Percentiles rank a stretch among this genome's conserved stretches.
Conservation (phyloP, 805 yeast genomes). For the Candida nonsorbophila region DNA sequence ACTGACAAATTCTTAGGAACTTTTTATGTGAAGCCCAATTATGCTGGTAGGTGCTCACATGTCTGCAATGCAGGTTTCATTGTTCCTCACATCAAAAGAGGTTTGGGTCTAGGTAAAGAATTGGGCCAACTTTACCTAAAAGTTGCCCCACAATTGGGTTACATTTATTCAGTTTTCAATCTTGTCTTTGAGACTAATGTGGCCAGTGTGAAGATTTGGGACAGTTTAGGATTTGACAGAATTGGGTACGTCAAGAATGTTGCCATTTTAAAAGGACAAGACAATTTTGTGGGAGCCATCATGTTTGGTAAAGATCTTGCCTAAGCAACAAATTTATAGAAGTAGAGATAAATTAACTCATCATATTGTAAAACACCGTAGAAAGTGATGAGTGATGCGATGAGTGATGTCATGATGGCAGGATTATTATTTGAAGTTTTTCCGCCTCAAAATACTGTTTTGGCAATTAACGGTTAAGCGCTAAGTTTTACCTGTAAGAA, state of each 20-base stretch:
- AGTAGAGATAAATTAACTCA: no score
- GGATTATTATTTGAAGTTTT: no score
- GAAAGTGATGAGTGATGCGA: no score
- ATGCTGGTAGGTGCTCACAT: conserved; percentile 78
- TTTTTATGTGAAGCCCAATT: conserved; percentile 82
- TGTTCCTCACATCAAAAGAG: conserved; percentile 57
- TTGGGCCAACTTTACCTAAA: conserved; percentile 62
- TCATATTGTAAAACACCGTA: no score
- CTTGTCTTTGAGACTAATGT: conserved; percentile 77
- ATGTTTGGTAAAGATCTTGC: conserved; percentile 72
- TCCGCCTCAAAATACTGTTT: no score
- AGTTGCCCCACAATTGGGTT: conserved; percentile 78
- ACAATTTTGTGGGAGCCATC: conserved; percentile 66
- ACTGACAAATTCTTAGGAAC: conserved; percentile 56
- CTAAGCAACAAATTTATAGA: no score
- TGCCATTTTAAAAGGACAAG: conserved; percentile 62
- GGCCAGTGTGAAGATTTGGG: conserved; percentile 81
- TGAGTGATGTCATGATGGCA: no score
- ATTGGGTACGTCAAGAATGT: conserved; percentile 74
- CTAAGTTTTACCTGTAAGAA: no score
- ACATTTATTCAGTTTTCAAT: conserved; percentile 79
- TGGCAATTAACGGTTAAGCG: no score
- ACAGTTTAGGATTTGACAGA: conserved; percentile 69
- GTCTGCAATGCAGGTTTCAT: conserved; percentile 85
- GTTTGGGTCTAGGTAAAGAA: conserved; percentile 63